Base-by-base conservation (phyloP, 441 rosid species). In the Theobroma grandiflorum region DNA sequence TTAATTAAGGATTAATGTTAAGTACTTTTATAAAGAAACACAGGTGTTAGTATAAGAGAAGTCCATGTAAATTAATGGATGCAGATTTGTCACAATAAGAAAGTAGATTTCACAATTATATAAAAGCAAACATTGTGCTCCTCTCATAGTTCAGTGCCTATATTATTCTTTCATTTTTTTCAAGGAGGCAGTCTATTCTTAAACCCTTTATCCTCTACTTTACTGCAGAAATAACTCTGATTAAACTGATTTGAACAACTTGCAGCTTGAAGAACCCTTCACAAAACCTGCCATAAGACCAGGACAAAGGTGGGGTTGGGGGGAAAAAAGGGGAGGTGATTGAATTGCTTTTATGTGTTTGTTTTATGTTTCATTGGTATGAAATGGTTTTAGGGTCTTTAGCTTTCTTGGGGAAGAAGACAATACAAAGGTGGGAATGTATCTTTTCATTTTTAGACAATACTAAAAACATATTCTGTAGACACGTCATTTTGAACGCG, bases 321-420 rank as follows among this genome's bases (percentile, higher is more conserved):
- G 35, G 5, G 10, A 14, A 57, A 64, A 2, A 8, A 26, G 6
- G 35, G 4, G 74, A 22, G 16, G 35, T 40, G 16, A 57, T 3
- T n/a, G 20, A 55, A 20, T 57, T 40, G 22, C 63, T 35, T 72
- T 52, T 38, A 55, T 50, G 40, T 58, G 18, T 74, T 58, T 59
- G 67, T 42, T 58, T 59, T 58, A 15, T 16, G 16, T 42, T 74
- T 57, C 4, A 6, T 37, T 33, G 20, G 67, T 74, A 5, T 38
- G 52, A 26, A 59, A 58, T 11, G 50, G 42, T 1, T 42, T 59
- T 58, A 74, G 67, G 67, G 67, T 61, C 4, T 40, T 20, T 14
- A 40, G 40, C 40, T 58, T 74, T 26, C 55, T 74, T 59, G 67
- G 4, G 49, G 16, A 58, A 74, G 55, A 74, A 74, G 55, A 59